These are phyloP conservation scores for Monosporascus sp. DNA, from an alignment of 2,329 filamentous ascomycete species.

Conservation along the genomic window DNA sequence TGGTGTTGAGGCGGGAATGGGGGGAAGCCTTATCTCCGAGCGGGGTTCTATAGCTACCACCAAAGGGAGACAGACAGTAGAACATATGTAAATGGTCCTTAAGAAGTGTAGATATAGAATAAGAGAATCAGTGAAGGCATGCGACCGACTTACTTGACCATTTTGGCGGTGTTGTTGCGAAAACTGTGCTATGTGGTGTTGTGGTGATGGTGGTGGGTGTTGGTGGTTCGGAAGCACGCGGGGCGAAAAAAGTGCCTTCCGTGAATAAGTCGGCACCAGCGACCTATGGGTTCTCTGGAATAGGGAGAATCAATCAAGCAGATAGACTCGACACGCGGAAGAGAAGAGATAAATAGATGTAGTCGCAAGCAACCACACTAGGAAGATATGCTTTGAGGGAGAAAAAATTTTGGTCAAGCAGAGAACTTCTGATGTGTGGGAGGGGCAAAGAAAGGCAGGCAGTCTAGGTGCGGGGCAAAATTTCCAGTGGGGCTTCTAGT, in stretches of 20 bases:
- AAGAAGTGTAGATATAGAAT: neutral
- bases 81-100: too few relatives aligned
- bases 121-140: too few relatives aligned
- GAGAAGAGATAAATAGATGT: neutral
- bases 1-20: slow-evolving; percentile 8
- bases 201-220: neutral
- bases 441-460: neutral
- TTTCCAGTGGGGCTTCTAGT: neutral
- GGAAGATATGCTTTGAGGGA: neutral
- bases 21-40: slow-evolving; percentile 34
- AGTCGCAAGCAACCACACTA: slow-evolving; percentile 6
- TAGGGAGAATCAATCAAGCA: neutral
- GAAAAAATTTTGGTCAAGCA: neutral
- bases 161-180: slow-evolving; percentile 76
- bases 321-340: neutral
- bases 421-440: neutral
- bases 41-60: too few relatives aligned
- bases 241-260: slow-evolving; percentile 3
- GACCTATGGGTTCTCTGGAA: slow-evolving; percentile 1
- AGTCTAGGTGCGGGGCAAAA: neutral
- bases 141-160: slow-evolving; percentile 87
- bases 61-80: too few relatives aligned
- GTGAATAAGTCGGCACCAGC: neutral
- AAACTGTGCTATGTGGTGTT: slow-evolving; percentile 31
- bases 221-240: slow-evolving; percentile 6